Evolutionary conservation across 805 yeast species (phyloP).

Genomic region (Saturnispora kantuleensis): DNA sequence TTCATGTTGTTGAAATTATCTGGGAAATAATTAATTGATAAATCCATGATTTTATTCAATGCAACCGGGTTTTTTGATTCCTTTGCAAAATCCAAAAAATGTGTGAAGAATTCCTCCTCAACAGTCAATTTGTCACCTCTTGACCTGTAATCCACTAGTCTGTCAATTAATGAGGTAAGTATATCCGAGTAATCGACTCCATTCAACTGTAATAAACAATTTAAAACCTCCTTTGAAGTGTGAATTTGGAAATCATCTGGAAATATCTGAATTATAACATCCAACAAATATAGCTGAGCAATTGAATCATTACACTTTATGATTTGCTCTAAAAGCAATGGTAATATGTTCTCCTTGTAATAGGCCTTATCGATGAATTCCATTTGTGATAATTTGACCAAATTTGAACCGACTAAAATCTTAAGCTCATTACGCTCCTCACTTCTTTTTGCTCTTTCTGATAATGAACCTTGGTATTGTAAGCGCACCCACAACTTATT

Average conservation of each 20-base stretch:
- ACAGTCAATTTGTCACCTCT: conserved; percentile 25
- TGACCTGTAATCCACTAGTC: conserved; percentile 48
- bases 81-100: conserved; percentile 57
- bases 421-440: conserved; percentile 82
- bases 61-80: conserved; percentile 56
- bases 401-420: conserved; percentile 85
- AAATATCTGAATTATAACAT: conserved; percentile 87
- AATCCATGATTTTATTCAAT: conserved; percentile 52
- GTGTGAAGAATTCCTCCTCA: conserved; percentile 37
- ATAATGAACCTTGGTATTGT: conserved; percentile 90
- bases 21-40: conserved; percentile 58
- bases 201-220: conserved; percentile 59
- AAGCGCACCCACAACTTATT: conserved; percentile 95
- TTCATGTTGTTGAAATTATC: conserved; percentile 51
- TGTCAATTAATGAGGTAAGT: conserved; percentile 58
- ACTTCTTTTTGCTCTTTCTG: conserved; percentile 64
- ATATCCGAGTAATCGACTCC: conserved; percentile 58
- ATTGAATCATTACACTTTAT: conserved; percentile 85
- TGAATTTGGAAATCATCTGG: conserved; percentile 84
- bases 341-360: conserved; percentile 49
- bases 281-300: conserved; percentile 87
- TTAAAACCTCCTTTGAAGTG: conserved; percentile 59
- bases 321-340: conserved; percentile 77
- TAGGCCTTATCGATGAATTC: conserved; percentile 56
- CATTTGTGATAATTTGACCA: conserved; percentile 80